phyloP scores from a whole-genome alignment of 2,329 filamentous ascomycete genomes.

The Epichloe glyceriae region DNA sequence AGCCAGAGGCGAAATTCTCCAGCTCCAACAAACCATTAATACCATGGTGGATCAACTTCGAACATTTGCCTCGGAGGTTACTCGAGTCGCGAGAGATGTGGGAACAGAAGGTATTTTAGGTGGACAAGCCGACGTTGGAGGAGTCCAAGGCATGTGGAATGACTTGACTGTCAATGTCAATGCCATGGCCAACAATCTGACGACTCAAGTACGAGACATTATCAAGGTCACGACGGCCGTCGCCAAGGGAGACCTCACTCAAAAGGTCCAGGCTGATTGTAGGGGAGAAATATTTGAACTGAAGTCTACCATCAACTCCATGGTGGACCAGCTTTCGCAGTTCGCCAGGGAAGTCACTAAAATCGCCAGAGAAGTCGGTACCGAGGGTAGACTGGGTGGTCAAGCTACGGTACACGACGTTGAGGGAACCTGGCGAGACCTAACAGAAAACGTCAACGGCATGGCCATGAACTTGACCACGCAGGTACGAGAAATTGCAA shows the following conservation, averaged over 20 bases:
- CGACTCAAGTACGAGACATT: constrained; percentile 87
- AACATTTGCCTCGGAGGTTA: constrained; percentile 75
- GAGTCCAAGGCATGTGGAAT: constrained; percentile 81
- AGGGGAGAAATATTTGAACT: constrained; percentile 86
- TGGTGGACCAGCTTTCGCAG: constrained; percentile 95
- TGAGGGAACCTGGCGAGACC: constrained; percentile 90
- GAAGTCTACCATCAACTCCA: constrained; percentile 97
- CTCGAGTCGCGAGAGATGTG: constrained; percentile 69
- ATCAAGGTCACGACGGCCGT: constrained; percentile 66
- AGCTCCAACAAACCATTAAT: constrained; percentile 76
- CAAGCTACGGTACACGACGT: constrained; percentile 95
- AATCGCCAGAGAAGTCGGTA: constrained; percentile 91
- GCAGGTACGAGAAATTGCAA: constrained; percentile 93
- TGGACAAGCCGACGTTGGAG: constrained; percentile 71
- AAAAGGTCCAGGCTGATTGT: constrained; percentile 89
- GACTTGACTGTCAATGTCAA: constrained; percentile 77
- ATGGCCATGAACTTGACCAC: constrained; percentile 98
- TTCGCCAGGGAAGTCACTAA: constrained; percentile 96
- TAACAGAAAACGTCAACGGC: constrained; percentile 92
- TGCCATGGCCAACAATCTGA: constrained; percentile 78
- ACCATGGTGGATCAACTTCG: constrained; percentile 80
- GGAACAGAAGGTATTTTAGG: constrained; percentile 74
- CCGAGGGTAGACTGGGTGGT: constrained; percentile 83
- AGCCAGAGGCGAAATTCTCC: constrained; percentile 68
- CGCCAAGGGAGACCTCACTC: constrained; percentile 78